Base-by-base conservation (phyloP, 768 basidiomycete species). In the Leccinum aurantiacum region DNA sequence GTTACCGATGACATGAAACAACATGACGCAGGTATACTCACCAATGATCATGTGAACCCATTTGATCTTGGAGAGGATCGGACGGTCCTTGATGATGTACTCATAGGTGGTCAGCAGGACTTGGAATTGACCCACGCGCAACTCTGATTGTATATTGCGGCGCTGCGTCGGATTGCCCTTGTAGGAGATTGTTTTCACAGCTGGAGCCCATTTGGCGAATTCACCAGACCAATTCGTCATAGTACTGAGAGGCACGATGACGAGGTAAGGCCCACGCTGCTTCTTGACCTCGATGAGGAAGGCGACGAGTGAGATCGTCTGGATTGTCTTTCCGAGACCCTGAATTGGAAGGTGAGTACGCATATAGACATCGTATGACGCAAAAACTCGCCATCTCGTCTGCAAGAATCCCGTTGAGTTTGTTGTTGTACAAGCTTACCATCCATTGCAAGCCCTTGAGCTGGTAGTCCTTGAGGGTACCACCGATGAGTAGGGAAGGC, bases 21-120 rank as follows among this genome's bases (percentile, higher is more conserved):
- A 11, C 14, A 6, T 35, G 37, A 10, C 9, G 9, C 38, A 50
- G 33, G 27, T 22, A 31, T 17, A 52, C 83, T 57, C 61, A 90
- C 88, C 94, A 63, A 98, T 95, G 73, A 98, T 96, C 93, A 95
- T 96, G 72, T 98, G 95, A 8, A 95, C 76, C 95, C 95, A 98
- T 71, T 93, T 94, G 67, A 94, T 84, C 77, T 95, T 94, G 75
- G 89, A 87, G 33, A 98, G 79, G 60, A 89, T 74, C 2, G 91
- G 91, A n/a, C 93, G 87, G 74, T 98, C 95, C 78, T 95, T 95
- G 82, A 96, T 97, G 74, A 98, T 94, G 69, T 97, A 98, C 71
- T 97, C 95, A 71, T 96, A 98, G 0, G 95, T 98, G 14, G 95
- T 98, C 56, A 98, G 75, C 56, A 97, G 75, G 24, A 97, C 95